These are phyloP conservation scores for Conticribra guillardii DNA, from an alignment of 108 stramenopile species.

Conservation along the genomic window DNA sequence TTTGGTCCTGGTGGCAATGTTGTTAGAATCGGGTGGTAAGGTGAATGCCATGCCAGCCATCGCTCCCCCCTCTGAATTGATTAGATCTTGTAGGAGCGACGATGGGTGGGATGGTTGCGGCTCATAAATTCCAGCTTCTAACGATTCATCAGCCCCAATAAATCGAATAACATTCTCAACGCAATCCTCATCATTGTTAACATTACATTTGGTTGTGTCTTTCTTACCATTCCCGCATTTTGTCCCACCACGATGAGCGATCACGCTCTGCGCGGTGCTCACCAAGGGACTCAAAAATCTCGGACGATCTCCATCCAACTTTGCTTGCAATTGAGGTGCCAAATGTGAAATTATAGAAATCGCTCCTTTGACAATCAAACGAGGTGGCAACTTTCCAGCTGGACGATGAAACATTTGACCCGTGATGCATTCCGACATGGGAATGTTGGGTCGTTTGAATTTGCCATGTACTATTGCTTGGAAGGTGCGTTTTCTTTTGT, in stretches of 20 bases:
- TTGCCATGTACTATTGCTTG: constrained; percentile 61
- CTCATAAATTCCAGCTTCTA: constrained; percentile 20
- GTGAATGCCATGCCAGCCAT: constrained; percentile 10
- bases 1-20: constrained; percentile 50
- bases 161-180: too few species aligned
- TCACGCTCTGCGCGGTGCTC: constrained; percentile 67
- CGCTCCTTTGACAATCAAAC: constrained; percentile 68
- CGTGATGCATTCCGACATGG: constrained; percentile 60
- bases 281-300: constrained; percentile 69
- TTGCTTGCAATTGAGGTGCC: constrained; percentile 73
- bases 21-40: constrained; percentile 16
- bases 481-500: constrained; percentile 59
- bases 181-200: background rate
- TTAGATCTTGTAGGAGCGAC: constrained; percentile 44
- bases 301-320: constrained; percentile 61
- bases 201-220: background rate
- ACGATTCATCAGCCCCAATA: constrained; percentile 15
- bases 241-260: constrained; percentile 38
- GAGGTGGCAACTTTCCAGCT: constrained; percentile 68
- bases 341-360: constrained; percentile 68
- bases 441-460: constrained; percentile 49
- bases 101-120: constrained; percentile 23
- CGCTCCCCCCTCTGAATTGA: constrained; percentile 20
- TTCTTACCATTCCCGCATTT: background rate
- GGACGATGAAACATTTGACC: constrained; percentile 63